Conservation (phyloP, 106 monocot genomes). For the Ottelia alismoides region DNA sequence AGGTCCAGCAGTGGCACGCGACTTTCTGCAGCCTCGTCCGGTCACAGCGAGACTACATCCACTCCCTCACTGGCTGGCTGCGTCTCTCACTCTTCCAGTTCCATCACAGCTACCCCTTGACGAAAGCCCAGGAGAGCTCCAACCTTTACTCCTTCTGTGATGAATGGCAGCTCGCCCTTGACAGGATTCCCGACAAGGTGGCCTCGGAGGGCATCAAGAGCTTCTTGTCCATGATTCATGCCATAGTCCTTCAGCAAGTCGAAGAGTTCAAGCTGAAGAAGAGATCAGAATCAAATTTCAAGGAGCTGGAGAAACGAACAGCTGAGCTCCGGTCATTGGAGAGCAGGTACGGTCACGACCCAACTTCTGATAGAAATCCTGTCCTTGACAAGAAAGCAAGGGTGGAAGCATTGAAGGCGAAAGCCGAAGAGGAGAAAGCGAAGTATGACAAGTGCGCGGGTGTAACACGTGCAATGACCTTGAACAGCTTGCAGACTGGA, state of each 20-base stretch:
- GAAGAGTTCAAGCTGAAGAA: constrained; percentile 68
- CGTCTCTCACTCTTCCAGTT: no score
- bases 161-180: no score
- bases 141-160: no score
- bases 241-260: constrained; percentile 55
- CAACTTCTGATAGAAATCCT: constrained; percentile 7
- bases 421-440: no score
- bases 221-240: constrained; percentile 55
- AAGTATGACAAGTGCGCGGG: constrained; percentile 61
- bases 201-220: constrained; percentile 84
- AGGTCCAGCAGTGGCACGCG: constrained; percentile 63
- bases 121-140: no score
- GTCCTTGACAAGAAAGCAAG: constrained; percentile 26
- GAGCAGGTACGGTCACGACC: no score
- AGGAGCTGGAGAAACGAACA: constrained; percentile 41
- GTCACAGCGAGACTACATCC: constrained; percentile 64
- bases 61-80: no score
- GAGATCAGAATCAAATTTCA: constrained; percentile 35
- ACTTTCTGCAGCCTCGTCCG: constrained; percentile 58
- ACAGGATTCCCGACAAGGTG: constrained; percentile 58
- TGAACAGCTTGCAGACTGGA: constrained; percentile 79
- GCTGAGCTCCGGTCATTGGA: constrained; percentile 50
- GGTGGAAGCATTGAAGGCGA: constrained; percentile 40
- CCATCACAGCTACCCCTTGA: no score
- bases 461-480: no score